These are phyloP conservation scores for Elsinoe perseae DNA, from an alignment of 2,329 filamentous ascomycete genomes.

Conservation along the genomic window DNA sequence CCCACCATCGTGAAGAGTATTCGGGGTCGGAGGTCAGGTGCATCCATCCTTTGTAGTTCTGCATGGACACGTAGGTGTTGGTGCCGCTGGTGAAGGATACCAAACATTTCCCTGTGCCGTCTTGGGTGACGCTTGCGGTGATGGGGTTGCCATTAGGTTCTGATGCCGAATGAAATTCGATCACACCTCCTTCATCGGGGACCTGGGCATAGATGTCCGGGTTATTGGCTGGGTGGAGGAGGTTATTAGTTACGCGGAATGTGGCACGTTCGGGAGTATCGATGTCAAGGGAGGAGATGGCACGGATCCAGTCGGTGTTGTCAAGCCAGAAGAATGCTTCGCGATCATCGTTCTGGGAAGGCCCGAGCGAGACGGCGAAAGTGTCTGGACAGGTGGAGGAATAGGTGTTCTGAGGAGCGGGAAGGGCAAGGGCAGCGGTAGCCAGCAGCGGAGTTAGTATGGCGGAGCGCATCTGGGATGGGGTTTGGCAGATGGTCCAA, in stretches of 20 bases:
- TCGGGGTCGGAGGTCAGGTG: background rate
- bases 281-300: background rate
- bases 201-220: constrained; percentile 11
- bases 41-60: constrained; percentile 11
- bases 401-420: background rate
- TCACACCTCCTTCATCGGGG: background rate
- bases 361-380: background rate
- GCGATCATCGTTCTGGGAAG: background rate
- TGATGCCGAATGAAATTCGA: background rate
- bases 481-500: background rate
- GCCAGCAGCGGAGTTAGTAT: background rate
- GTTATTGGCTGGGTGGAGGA: constrained; percentile 7
- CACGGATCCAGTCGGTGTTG: background rate
- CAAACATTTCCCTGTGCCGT: background rate
- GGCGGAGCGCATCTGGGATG: background rate
- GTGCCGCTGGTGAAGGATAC: background rate
- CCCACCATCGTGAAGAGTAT: background rate
- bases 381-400: background rate
- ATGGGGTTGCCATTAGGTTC: background rate
- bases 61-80: constrained; percentile 6
- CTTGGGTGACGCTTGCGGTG: background rate
- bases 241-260: background rate
- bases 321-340: constrained; percentile 2
- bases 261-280: background rate
- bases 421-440: background rate